Evolutionary conservation across 805 yeast species (phyloP).

Genomic region (Metschnikowia aberdeeniae): DNA sequence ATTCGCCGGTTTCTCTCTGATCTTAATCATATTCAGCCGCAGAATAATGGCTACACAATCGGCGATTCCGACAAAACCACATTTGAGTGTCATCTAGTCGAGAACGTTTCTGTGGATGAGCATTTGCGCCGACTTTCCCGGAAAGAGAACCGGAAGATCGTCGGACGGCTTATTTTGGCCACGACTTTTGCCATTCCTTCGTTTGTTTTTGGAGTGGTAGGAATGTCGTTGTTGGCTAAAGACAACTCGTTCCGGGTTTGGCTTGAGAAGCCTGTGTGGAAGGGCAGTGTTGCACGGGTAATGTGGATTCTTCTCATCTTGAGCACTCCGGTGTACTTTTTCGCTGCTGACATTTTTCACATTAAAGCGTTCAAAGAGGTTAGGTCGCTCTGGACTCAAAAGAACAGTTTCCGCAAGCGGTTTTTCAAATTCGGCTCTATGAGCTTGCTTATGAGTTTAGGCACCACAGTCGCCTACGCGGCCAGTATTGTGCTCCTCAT

Average conservation of each 20-base stretch:
- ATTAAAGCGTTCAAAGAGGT: constrained; percentile 60
- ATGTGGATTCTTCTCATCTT: constrained; percentile 64
- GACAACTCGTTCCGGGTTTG: constrained; percentile 43
- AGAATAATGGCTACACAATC: constrained; percentile 15
- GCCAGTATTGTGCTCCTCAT: constrained; percentile 58
- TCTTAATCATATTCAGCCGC: constrained; percentile 41
- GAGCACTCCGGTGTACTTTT: constrained; percentile 71
- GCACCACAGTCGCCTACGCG: constrained; percentile 69
- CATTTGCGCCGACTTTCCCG: constrained; percentile 49
- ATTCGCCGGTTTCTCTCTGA: constrained; percentile 53
- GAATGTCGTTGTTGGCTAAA: constrained; percentile 54
- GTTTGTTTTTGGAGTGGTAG: constrained; percentile 63
- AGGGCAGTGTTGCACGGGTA: constrained; percentile 54
- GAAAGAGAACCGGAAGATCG: constrained; percentile 45
- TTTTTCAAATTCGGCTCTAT: constrained; percentile 71
- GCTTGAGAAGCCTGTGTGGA: constrained; percentile 61
- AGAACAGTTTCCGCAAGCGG: constrained; percentile 52
- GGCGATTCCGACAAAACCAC: constrained; percentile 13
- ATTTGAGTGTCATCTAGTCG: constrained; percentile 51
- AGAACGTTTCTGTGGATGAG: constrained; percentile 59
- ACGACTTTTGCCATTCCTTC: constrained; percentile 61
- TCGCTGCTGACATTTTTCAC: constrained; percentile 72
- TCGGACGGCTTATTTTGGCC: constrained; percentile 45
- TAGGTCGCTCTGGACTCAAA: constrained; percentile 51
- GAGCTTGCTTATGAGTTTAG: constrained; percentile 68